Conservation (phyloP, 2,329 filamentous ascomycete species). For the Emmonsiellopsis sp. region DNA sequence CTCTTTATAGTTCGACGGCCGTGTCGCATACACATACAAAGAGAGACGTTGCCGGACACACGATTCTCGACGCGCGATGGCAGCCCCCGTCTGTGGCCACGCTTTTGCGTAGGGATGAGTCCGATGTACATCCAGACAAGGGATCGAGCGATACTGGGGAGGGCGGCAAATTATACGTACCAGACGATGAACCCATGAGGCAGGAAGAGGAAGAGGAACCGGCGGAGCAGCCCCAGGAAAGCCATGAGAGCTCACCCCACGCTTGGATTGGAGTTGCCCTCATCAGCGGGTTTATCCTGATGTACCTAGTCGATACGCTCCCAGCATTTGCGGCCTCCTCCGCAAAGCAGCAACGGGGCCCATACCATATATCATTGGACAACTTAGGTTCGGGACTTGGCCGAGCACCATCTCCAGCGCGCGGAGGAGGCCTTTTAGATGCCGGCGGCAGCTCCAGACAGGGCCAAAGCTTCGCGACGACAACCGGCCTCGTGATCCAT, state of each 20-base stretch:
- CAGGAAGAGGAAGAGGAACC: constrained; percentile 21
- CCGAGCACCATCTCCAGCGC: constrained; percentile 33
- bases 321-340: constrained; percentile 63
- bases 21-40: constrained; percentile 23
- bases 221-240: constrained; percentile 33
- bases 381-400: constrained; percentile 56
- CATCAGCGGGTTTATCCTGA: constrained; percentile 81
- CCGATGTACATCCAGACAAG: background rate
- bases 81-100: background rate
- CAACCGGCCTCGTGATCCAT: constrained; percentile 90
- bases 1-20: constrained; percentile 56
- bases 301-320: constrained; percentile 90
- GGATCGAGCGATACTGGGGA: background rate
- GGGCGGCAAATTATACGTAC: background rate
- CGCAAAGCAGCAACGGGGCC: constrained; percentile 56
- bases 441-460: constrained; percentile 19
- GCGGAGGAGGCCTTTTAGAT: constrained; percentile 22
- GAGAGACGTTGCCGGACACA: constrained; percentile 18
- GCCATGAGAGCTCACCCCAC: constrained; percentile 46
- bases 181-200: background rate
- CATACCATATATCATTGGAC: constrained; percentile 80
- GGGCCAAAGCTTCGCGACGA: constrained; percentile 61
- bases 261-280: constrained; percentile 82
- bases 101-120: background rate
- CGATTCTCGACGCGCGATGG: constrained; percentile 11